These are phyloP conservation scores for Gynostemma pentaphyllum DNA, from an alignment of 306 rosid species.

Conservation along the genomic window DNA sequence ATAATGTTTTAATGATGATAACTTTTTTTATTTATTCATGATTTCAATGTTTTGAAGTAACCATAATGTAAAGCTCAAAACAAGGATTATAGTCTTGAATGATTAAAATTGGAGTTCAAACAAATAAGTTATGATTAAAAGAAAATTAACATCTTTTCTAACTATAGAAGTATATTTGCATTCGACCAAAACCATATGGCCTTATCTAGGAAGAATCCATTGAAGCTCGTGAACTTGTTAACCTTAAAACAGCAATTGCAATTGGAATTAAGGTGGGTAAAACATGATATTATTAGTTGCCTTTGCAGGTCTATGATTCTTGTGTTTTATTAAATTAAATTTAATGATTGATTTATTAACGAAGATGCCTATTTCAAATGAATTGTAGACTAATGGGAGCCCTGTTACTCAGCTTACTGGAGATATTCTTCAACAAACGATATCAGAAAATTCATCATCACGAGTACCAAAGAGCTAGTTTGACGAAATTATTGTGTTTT, in stretches of 20 bases:
- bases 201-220: constrained; percentile 53
- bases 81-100: too few species aligned
- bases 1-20: too few species aligned
- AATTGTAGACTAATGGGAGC: constrained; percentile 43
- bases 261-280: constrained; percentile 61
- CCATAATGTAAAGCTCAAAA: too few species aligned
- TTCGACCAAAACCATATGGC: too few species aligned
- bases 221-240: constrained; percentile 54
- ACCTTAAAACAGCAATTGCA: constrained; percentile 73
- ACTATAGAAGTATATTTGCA: too few species aligned
- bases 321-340: neutral
- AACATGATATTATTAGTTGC: neutral
- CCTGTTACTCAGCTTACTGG: constrained; percentile 33
- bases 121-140: too few species aligned
- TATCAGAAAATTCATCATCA: neutral
- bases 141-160: too few species aligned
- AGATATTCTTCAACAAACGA: constrained; percentile 16
- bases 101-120: too few species aligned
- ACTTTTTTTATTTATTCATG: too few species aligned
- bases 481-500: too few species aligned
- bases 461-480: too few species aligned
- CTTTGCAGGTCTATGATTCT: neutral
- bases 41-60: too few species aligned
- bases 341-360: neutral
- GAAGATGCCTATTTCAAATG: constrained; percentile 5